Percentiles rank a stretch among this genome's conserved stretches.
Evolutionary conservation across 1,284 basidiomycete species (phyloP).

Genomic region (Takashimella koratensis): DNA sequence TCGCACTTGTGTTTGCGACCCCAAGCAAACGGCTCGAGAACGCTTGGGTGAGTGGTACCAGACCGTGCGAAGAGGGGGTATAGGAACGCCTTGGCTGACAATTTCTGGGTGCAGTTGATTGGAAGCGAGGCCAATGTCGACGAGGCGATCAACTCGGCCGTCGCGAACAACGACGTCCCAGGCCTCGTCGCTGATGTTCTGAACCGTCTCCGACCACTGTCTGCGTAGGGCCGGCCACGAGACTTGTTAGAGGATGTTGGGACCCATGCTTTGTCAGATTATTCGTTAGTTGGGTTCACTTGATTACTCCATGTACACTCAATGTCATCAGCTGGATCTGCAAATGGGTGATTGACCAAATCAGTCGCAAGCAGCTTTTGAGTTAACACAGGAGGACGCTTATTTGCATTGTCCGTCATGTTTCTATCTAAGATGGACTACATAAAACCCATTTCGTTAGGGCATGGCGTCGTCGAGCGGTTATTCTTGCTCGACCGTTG

Average conservation of each 20-base stretch:
- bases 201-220: slow-evolving; percentile 47
- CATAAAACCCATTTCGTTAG: neutral
- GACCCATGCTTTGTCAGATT: too few species aligned
- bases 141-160: slow-evolving; percentile 61
- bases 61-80: too few species aligned
- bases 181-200: slow-evolving; percentile 66
- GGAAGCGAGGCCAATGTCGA: slow-evolving; percentile 52
- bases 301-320: too few species aligned
- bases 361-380: neutral
- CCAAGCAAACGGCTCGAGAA: slow-evolving; percentile 27
- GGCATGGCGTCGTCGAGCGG: neutral
- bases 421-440: neutral
- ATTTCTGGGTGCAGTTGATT: slow-evolving; percentile 15
- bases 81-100: too few species aligned
- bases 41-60: slow-evolving; percentile 42
- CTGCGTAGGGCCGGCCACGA: too few species aligned
- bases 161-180: slow-evolving; percentile 65
- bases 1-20: slow-evolving; percentile 36
- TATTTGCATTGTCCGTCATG: neutral
- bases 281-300: too few species aligned
- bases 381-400: neutral
- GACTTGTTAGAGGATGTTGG: too few species aligned
- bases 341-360: too few species aligned
- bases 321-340: too few species aligned
- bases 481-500: neutral